Evolutionary conservation across 352 stramenopile genomes (phyloP).

Genomic region (Achlya hypogyna): DNA sequence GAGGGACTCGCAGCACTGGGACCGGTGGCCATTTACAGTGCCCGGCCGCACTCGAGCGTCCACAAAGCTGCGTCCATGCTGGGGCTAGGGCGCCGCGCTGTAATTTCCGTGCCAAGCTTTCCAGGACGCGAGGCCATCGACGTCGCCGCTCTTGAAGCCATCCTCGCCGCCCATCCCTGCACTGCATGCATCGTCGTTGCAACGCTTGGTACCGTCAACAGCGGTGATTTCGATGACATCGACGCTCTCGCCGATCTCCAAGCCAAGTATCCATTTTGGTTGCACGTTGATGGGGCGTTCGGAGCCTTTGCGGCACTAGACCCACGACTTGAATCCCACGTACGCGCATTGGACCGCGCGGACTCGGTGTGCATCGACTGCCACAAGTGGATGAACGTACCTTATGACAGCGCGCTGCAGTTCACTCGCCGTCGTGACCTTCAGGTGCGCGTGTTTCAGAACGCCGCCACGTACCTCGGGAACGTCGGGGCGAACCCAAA

Average conservation of each 20-base stretch:
- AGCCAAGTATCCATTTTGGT: slow-evolving; percentile 27
- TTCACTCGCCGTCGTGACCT: slow-evolving; percentile 51
- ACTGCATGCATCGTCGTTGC: slow-evolving; percentile 1
- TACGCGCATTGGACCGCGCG: slow-evolving; percentile 43
- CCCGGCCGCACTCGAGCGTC: neutral
- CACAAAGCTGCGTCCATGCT: slow-evolving; percentile 13
- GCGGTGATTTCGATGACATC: slow-evolving; percentile 11
- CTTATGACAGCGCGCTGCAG: slow-evolving; percentile 53
- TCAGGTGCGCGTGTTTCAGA: slow-evolving; percentile 39
- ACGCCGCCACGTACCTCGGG: slow-evolving; percentile 53
- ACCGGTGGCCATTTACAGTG: neutral
- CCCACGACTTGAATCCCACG: slow-evolving; percentile 36
- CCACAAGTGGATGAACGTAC: slow-evolving; percentile 71
- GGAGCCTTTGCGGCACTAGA: slow-evolving; percentile 42
- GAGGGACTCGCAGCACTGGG: neutral
- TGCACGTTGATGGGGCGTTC: slow-evolving; percentile 58
- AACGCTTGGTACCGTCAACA: slow-evolving; percentile 5
- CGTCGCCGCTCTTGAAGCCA: neutral
- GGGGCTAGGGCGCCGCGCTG: neutral
- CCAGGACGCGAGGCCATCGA: slow-evolving; percentile 6
- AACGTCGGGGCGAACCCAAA: slow-evolving; percentile 23
- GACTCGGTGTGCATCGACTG: slow-evolving; percentile 66
- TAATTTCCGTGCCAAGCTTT: neutral
- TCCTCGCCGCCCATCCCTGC: neutral
- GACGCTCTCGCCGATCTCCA: neutral